phyloP scores from a whole-genome alignment of 2,329 filamentous ascomycete genomes.

The Phoma sp. region DNA sequence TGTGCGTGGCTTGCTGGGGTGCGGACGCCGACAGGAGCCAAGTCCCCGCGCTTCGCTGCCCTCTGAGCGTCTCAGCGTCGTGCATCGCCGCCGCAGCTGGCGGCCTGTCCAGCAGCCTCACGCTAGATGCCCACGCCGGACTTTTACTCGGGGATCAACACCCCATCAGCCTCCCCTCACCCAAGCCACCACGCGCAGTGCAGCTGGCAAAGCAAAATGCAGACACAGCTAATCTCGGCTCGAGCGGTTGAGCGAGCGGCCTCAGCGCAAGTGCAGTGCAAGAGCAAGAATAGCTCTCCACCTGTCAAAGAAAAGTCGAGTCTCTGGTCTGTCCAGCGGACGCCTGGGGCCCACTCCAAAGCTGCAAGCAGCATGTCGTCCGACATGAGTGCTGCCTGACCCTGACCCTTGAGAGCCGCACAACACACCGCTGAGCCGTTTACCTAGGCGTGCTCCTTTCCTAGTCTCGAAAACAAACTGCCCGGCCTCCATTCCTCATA shows the following conservation, averaged over 20 bases:
- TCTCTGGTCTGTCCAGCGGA: slow-evolving; percentile 2
- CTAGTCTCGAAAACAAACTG: slow-evolving; percentile 8
- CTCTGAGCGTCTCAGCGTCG: slow-evolving; percentile 10
- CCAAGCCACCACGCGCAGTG: not conserved
- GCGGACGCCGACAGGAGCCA: not conserved
- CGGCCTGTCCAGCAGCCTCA: slow-evolving; percentile 20
- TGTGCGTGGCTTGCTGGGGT: slow-evolving; percentile 13
- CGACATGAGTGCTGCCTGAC: slow-evolving; percentile 3
- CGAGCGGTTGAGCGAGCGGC: not conserved
- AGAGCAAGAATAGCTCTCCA: not conserved
- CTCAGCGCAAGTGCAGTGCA: not conserved
- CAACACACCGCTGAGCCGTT: slow-evolving; percentile 17
- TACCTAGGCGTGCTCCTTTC: not conserved
- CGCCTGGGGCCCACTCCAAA: slow-evolving; percentile 8
- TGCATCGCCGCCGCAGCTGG: slow-evolving; percentile 12
- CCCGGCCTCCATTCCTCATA: slow-evolving; percentile 8
- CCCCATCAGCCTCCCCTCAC: slow-evolving; percentile 7
- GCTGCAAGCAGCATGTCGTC: slow-evolving; percentile 12
- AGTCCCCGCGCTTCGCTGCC: slow-evolving; percentile 9
- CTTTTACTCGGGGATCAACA: slow-evolving; percentile 1
- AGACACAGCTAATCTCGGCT: slow-evolving; percentile 1
- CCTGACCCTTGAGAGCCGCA: slow-evolving; percentile 9
- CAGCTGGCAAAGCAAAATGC: not conserved
- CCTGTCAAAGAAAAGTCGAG: slow-evolving; percentile 6
- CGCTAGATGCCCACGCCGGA: slow-evolving; percentile 10